These are phyloP conservation scores for Reticulascus tulasneorum DNA, from an alignment of 2,329 filamentous ascomycete species.

Conservation along the genomic window DNA sequence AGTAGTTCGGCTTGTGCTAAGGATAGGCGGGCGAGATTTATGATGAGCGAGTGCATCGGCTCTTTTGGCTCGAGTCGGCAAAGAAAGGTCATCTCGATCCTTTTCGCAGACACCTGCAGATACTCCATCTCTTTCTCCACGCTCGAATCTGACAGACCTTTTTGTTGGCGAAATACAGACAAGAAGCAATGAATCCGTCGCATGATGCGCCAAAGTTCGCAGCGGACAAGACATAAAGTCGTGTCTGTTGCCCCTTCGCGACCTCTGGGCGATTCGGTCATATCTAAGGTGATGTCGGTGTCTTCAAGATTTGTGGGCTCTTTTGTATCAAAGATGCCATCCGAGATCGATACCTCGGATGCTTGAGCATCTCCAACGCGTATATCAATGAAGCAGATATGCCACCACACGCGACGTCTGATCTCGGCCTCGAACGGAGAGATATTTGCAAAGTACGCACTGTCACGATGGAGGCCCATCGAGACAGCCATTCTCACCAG, in stretches of 20 bases:
- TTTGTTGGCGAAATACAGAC: too few relatives aligned
- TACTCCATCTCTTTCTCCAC: too few relatives aligned
- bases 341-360: constrained; percentile 54
- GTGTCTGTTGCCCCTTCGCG: constrained; percentile 30
- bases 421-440: constrained; percentile 63
- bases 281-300: constrained; percentile 36
- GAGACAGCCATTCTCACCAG: constrained; percentile 61
- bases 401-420: constrained; percentile 63
- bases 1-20: too few relatives aligned
- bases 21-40: too few relatives aligned
- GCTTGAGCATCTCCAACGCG: constrained; percentile 55
- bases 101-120: too few relatives aligned
- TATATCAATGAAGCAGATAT: too few relatives aligned
- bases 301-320: constrained; percentile 46
- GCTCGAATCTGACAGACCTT: too few relatives aligned
- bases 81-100: too few relatives aligned
- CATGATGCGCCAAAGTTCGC: constrained; percentile 22
- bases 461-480: constrained; percentile 63
- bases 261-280: constrained; percentile 16
- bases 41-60: too few relatives aligned
- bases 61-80: too few relatives aligned
- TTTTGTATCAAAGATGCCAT: constrained; percentile 56
- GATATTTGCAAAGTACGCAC: constrained; percentile 48
- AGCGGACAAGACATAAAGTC: constrained; percentile 31
- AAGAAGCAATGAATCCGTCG: too few relatives aligned